Conservation (phyloP, 495 filamentous ascomycete species). For the Penicillium chermesinum region DNA sequence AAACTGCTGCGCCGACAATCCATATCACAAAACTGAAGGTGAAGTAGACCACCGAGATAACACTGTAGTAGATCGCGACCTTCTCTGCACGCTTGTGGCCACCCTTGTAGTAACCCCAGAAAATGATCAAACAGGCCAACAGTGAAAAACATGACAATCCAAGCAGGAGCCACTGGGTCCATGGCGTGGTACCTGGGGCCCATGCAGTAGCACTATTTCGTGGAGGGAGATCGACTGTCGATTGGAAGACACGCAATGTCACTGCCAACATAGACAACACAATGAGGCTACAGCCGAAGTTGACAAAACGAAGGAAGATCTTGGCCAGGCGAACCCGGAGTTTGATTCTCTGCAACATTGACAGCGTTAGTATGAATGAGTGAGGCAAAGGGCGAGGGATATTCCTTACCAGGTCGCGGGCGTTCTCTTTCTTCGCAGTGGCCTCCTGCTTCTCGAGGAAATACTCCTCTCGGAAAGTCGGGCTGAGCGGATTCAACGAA, state of each 20-base stretch:
- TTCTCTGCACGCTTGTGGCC: conserved; percentile 89
- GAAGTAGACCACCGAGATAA: conserved; percentile 89
- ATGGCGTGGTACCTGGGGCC: conserved; percentile 71
- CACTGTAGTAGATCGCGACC: conserved; percentile 85
- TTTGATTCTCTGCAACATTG: conserved; percentile 72
- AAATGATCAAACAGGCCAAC: conserved; percentile 68
- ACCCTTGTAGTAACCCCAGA: conserved; percentile 82
- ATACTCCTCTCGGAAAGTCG: conserved; percentile 83
- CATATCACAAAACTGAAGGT: conserved; percentile 91
- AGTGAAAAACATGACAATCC: conserved; percentile 75
- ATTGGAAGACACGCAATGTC: conserved; percentile 84
- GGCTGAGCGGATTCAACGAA: conserved; percentile 65
- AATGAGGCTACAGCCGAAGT: conserved; percentile 94
- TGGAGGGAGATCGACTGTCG: conserved; percentile 65
- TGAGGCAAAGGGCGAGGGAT: not conserved
- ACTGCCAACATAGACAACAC: conserved; percentile 81
- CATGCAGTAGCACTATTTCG: conserved; percentile 79
- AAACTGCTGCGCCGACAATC: conserved; percentile 78
- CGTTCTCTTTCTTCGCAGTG: conserved; percentile 73
- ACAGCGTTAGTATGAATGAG: too few relatives aligned
- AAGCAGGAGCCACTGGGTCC: conserved; percentile 85
- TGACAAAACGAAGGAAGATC: conserved; percentile 85
- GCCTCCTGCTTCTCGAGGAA: conserved; percentile 75
- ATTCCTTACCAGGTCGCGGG: conserved; percentile 71
- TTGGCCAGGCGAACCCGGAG: conserved; percentile 89